phyloP scores from a whole-genome alignment of 805 yeast species.

The Citeromyces nyonsensis region DNA sequence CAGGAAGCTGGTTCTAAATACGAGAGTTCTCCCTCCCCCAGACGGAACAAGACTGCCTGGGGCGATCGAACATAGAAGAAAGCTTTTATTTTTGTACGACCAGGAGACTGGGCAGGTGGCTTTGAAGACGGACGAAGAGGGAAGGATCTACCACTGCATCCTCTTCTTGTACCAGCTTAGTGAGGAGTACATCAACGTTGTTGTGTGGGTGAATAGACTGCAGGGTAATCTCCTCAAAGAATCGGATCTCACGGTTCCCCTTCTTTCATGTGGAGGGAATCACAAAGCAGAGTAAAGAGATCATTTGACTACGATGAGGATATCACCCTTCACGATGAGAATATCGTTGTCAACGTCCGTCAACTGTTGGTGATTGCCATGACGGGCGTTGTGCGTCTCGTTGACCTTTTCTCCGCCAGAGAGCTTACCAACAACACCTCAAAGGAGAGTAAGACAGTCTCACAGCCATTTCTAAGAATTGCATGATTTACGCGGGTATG shows the following conservation, averaged over 20 bases:
- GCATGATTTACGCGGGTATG: conserved; percentile 93
- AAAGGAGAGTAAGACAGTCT: conserved; percentile 40
- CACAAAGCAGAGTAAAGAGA: conserved; percentile 24
- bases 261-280: conserved; percentile 8
- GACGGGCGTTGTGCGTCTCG: conserved; percentile 55
- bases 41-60: conserved; percentile 77
- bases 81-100: conserved; percentile 40
- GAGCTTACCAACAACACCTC: conserved; percentile 17
- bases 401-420: conserved; percentile 25
- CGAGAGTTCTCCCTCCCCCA: conserved; percentile 59
- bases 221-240: conserved; percentile 66
- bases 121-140: conserved; percentile 78
- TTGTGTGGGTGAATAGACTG: conserved; percentile 55
- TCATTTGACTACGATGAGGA: conserved; percentile 38
- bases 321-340: conserved; percentile 46
- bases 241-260: conserved; percentile 50
- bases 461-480: conserved; percentile 57
- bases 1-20: conserved; percentile 71
- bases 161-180: conserved; percentile 73
- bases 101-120: conserved; percentile 74
- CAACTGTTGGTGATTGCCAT: conserved; percentile 65
- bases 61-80: conserved; percentile 62
- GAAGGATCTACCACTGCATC: conserved; percentile 74
- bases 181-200: conserved; percentile 75
- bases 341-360: conserved; percentile 68